These are phyloP conservation scores for Stropharia rugosoannulata DNA, from an alignment of 768 basidiomycete species.

Conservation along the genomic window DNA sequence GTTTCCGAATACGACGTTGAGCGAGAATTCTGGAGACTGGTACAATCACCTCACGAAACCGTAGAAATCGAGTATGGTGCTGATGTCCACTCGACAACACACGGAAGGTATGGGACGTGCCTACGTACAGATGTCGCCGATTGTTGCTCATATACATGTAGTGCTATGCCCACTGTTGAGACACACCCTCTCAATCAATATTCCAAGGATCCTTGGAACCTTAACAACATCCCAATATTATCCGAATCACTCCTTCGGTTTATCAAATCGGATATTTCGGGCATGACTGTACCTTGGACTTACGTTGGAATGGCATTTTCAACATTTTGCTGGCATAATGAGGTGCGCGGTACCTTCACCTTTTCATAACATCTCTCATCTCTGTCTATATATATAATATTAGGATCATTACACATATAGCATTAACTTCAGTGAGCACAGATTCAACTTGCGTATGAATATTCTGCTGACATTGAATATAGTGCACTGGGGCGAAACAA, in stretches of 20 bases:
- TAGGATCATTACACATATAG: slow-evolving; percentile 98
- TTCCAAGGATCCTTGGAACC: slow-evolving; percentile 92
- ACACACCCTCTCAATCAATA: slow-evolving; percentile 87
- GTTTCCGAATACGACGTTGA: slow-evolving; percentile 94
- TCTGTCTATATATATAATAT: background rate
- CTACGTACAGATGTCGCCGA: background rate
- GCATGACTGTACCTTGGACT: slow-evolving; percentile 99
- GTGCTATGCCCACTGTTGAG: slow-evolving; percentile 95
- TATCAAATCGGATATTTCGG: slow-evolving; percentile 98
- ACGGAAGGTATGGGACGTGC: slow-evolving; percentile 73
- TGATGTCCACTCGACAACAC: slow-evolving; percentile 95
- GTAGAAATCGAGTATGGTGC: slow-evolving; percentile 99
- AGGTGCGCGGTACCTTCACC: slow-evolving; percentile 44
- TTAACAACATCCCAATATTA: slow-evolving; percentile 95
- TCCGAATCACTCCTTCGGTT: slow-evolving; percentile 91
- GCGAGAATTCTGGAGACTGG: slow-evolving; percentile 95
- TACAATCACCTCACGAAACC: slow-evolving; percentile 84
- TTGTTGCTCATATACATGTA: slow-evolving; percentile 27
- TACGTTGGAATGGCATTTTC: slow-evolving; percentile 99
- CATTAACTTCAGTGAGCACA: slow-evolving; percentile 81
- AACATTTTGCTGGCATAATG: slow-evolving; percentile 99
- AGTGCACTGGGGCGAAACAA: slow-evolving; percentile 99
- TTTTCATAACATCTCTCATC: too few relatives aligned
- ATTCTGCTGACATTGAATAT: slow-evolving; percentile 11
- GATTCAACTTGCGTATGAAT: slow-evolving; percentile 11